Evolutionary conservation across 2,329 filamentous ascomycete species (phyloP).

Genomic region (Penicillium olsonii): DNA sequence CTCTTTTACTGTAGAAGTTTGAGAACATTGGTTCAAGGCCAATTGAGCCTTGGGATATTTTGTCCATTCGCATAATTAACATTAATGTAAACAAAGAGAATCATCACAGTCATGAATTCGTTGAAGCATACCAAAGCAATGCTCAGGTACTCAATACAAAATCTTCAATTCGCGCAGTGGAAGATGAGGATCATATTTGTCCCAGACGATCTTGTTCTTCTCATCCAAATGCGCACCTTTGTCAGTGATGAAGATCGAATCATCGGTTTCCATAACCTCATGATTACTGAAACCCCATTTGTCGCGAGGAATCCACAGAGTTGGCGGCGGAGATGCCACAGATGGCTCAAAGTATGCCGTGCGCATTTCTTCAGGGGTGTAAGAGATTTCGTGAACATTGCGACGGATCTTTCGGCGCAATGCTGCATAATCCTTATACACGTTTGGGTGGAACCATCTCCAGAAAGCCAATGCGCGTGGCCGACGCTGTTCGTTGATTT

Average conservation of each 20-base stretch:
- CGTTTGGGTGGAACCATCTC: conserved; percentile 67
- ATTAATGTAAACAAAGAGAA: conserved; percentile 4
- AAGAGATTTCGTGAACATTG: conserved; percentile 57
- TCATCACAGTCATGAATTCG: conserved; percentile 8
- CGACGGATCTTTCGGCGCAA: conserved; percentile 70
- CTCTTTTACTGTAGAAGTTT: too few species aligned
- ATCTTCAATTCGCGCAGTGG: conserved; percentile 59
- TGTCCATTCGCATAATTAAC: background rate
- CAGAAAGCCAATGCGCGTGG: conserved; percentile 29
- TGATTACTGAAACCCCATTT: conserved; percentile 71
- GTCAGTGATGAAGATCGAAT: conserved; percentile 76
- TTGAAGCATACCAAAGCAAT: background rate
- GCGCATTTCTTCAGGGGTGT: conserved; percentile 61
- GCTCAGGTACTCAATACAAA: conserved; percentile 43
- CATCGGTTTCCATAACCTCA: conserved; percentile 71
- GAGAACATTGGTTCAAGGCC: too few species aligned
- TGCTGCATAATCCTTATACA: conserved; percentile 72
- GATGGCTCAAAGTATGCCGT: conserved; percentile 75
- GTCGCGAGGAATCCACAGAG: conserved; percentile 82
- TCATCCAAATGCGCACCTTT: conserved; percentile 70
- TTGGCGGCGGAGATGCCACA: conserved; percentile 61
- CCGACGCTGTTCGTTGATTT: conserved; percentile 22
- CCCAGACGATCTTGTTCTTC: conserved; percentile 67
- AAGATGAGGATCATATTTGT: conserved; percentile 57
- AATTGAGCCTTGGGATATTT: too few species aligned